Evolutionary conservation across 352 stramenopile species (phyloP).

Genomic region (Elongisporangium anandrum): DNA sequence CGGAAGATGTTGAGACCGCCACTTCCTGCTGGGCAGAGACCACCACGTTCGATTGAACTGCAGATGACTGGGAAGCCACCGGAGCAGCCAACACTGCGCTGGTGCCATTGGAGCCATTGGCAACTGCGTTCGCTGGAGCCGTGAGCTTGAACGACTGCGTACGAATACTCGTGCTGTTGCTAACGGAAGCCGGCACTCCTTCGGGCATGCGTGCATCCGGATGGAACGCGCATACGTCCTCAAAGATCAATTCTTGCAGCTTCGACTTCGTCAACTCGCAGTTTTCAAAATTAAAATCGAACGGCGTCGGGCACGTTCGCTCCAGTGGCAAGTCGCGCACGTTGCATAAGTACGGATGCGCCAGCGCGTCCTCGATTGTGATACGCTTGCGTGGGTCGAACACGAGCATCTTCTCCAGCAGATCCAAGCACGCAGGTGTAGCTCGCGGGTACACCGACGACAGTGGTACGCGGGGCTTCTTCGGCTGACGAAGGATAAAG

Average conservation of each 20-base stretch:
- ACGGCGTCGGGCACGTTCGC: conserved; percentile 71
- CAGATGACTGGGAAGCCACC: conserved; percentile 5
- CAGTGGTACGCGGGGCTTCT: conserved; percentile 81
- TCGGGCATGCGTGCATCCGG: conserved; percentile 67
- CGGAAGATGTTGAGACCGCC: background rate
- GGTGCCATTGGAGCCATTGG: background rate
- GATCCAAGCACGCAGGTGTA: conserved; percentile 77
- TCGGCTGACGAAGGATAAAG: conserved; percentile 83
- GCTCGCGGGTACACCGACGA: conserved; percentile 85
- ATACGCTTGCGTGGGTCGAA: conserved; percentile 90
- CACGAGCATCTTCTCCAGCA: conserved; percentile 92
- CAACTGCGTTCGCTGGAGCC: background rate
- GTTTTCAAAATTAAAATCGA: conserved; percentile 88
- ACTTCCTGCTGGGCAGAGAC: background rate
- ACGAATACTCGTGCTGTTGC: conserved; percentile 11
- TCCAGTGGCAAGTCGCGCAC: conserved; percentile 74
- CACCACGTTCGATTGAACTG: conserved; percentile 1
- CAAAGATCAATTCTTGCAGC: conserved; percentile 89
- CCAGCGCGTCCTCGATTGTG: conserved; percentile 71
- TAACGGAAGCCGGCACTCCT: background rate
- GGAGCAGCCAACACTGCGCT: background rate
- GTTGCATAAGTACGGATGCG: conserved; percentile 72
- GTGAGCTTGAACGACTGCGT: background rate
- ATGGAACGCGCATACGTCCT: conserved; percentile 88
- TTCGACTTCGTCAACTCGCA: conserved; percentile 88